Evolutionary conservation across 345 rosid species (phyloP).

Genomic region (Orychophragmus violaceus): DNA sequence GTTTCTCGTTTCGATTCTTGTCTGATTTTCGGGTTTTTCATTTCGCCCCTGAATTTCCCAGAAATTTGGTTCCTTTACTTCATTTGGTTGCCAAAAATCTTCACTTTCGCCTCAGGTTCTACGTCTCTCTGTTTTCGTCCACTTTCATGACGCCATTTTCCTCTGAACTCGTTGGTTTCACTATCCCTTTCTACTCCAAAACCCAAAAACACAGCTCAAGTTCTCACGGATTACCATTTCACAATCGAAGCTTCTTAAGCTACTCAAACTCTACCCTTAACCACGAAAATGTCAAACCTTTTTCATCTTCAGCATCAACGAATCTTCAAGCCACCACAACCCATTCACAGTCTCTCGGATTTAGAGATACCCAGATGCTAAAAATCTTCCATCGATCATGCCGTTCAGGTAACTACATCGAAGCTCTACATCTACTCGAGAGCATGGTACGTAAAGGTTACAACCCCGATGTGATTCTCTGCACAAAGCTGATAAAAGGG

Average conservation of each 20-base stretch:
- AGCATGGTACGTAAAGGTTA: constrained; percentile 52
- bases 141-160: constrained; percentile 24
- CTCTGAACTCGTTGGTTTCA: constrained; percentile 28
- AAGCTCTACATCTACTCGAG: constrained; percentile 70
- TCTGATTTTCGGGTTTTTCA: neutral
- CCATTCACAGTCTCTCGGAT: constrained; percentile 49
- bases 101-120: neutral
- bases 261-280: constrained; percentile 14
- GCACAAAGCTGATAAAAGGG: constrained; percentile 80
- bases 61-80: neutral
- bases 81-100: neutral
- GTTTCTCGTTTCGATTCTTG: neutral
- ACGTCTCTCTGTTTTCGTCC: neutral
- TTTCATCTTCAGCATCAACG: constrained; percentile 5
- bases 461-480: constrained; percentile 60
- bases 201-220: constrained; percentile 9
- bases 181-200: constrained; percentile 29
- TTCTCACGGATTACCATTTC: neutral
- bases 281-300: constrained; percentile 6
- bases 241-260: constrained; percentile 7
- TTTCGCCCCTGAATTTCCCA: neutral
- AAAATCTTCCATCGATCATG: constrained; percentile 55
- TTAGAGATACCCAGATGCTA: constrained; percentile 50
- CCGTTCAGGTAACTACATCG: constrained; percentile 51
- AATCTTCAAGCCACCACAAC: constrained; percentile 22